These are phyloP conservation scores for Beverwykella pulmonaria DNA, from an alignment of 495 filamentous ascomycete genomes.

Conservation along the genomic window DNA sequence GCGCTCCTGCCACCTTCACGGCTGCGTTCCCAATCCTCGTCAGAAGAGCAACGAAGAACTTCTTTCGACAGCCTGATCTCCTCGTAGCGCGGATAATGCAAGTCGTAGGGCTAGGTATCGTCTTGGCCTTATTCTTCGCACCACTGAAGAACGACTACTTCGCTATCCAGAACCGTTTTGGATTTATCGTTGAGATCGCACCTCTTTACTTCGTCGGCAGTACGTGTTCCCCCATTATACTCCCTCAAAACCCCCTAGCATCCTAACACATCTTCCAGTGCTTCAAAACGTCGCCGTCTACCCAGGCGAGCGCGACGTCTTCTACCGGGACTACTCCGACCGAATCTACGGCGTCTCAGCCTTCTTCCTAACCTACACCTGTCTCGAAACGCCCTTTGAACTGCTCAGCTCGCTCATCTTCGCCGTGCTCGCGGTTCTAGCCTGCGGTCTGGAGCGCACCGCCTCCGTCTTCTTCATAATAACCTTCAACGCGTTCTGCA, in stretches of 20 bases:
- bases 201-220: slow-evolving; percentile 72
- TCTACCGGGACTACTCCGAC: slow-evolving; percentile 72
- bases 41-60: slow-evolving; percentile 65
- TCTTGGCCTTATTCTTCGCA: slow-evolving; percentile 71
- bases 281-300: slow-evolving; percentile 76
- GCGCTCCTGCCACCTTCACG: slow-evolving; percentile 61
- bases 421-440: slow-evolving; percentile 59
- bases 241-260: not conserved
- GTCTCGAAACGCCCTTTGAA: slow-evolving; percentile 70
- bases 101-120: slow-evolving; percentile 65
- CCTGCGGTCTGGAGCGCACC: slow-evolving; percentile 64
- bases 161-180: slow-evolving; percentile 69
- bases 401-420: slow-evolving; percentile 65
- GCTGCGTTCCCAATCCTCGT: slow-evolving; percentile 66
- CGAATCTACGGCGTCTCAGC: slow-evolving; percentile 66
- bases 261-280: slow-evolving; percentile 46
- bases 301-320: slow-evolving; percentile 67
- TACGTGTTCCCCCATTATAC: not conserved
- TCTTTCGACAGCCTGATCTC: slow-evolving; percentile 65
- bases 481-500: slow-evolving; percentile 68
- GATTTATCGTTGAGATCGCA: slow-evolving; percentile 69
- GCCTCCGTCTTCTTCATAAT: slow-evolving; percentile 65
- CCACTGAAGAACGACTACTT: slow-evolving; percentile 68
- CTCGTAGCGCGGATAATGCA: slow-evolving; percentile 69
- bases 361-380: slow-evolving; percentile 69